Evolutionary conservation across 2,329 filamentous ascomycete genomes (phyloP).

Genomic region (Fusarium vanettenii): DNA sequence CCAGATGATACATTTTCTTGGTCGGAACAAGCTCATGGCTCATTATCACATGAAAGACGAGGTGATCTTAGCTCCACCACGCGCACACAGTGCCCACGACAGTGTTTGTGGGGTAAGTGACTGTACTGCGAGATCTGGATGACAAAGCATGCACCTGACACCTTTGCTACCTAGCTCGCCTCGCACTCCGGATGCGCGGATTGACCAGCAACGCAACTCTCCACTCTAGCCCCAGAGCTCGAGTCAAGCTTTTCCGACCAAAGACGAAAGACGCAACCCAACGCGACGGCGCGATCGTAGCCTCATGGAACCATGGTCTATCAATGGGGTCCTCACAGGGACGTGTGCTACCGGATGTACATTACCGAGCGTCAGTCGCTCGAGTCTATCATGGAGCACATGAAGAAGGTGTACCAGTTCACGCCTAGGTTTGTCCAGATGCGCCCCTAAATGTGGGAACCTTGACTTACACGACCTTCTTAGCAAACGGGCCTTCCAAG

Average conservation of each 20-base stretch:
- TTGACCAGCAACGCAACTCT: constrained; percentile 46
- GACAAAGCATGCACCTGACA: constrained; percentile 26
- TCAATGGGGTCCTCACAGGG: constrained; percentile 58
- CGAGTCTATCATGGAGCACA: constrained; percentile 79
- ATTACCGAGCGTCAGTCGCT: constrained; percentile 80
- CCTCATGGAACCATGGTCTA: constrained; percentile 55
- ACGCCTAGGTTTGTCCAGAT: constrained; percentile 63
- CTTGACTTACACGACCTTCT: constrained; percentile 12
- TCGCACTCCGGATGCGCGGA: constrained; percentile 36
- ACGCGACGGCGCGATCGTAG: constrained; percentile 13
- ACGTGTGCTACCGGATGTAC: constrained; percentile 70
- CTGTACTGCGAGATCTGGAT: constrained; percentile 2
- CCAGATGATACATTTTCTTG: not conserved
- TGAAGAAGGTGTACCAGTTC: constrained; percentile 74
- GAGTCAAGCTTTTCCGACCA: constrained; percentile 38
- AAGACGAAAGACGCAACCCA: constrained; percentile 33
- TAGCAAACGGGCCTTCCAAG: constrained; percentile 82
- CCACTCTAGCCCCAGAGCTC: constrained; percentile 33
- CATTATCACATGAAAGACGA: constrained; percentile 20
- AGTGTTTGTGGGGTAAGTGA: constrained; percentile 5
- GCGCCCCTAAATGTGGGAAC: not conserved
- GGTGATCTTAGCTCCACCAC: not conserved
- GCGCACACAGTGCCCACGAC: not conserved
- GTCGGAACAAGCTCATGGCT: not conserved
- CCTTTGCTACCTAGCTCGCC: constrained; percentile 8